Base-by-base conservation (phyloP, 805 yeast genomes). In the Debaryomyces castellii region DNA sequence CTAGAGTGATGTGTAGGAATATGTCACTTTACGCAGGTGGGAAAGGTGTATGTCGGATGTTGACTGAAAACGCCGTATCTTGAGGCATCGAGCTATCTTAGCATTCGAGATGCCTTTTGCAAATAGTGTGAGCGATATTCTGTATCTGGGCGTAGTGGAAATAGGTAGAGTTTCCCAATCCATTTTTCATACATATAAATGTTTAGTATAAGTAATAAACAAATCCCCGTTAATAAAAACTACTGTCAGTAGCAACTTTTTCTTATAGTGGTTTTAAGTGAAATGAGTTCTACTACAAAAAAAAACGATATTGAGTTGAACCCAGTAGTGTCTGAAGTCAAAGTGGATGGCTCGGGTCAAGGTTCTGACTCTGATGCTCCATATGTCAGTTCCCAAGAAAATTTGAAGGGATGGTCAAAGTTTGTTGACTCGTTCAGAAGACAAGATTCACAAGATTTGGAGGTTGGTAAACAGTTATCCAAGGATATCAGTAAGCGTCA, bases 401-500 rank as follows among this genome's bases (percentile, higher is more conserved):
- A 42, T 22, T 34, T 47, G 17, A 41, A 51, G 14, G 49, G 52
- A 17, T 67, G 69, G 69, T 48, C 43, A 4, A 52, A 50, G 24
- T 61, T 69, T 46, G 56, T 45, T 17, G 66, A 69, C 45, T 61
- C 68, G 8, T 67, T 67, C 46, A 60, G 51, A 43, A 44, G 55
- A 41, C 50, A 43, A 44, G 44, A 39, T 2, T 30, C 39, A 21
- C 49, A 39, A 16, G 62, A 52, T 3, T 41, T 32, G n/a, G 55
- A 51, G 8, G 54, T 50, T 7, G 68, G 68, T 30, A 55, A 62
- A 11, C 39, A 34, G 10, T 41, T 41, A 18, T 32, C 44, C 14
- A 41, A 33, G 20, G 35, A 41, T 17, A 30, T 45, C 32, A 80
- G 79, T 53, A 63, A 67, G 39, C 76, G 89, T 58, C 87, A 82